These are phyloP conservation scores for Cyberlindnera veronae DNA, from an alignment of 805 yeast genomes.

Conservation along the genomic window DNA sequence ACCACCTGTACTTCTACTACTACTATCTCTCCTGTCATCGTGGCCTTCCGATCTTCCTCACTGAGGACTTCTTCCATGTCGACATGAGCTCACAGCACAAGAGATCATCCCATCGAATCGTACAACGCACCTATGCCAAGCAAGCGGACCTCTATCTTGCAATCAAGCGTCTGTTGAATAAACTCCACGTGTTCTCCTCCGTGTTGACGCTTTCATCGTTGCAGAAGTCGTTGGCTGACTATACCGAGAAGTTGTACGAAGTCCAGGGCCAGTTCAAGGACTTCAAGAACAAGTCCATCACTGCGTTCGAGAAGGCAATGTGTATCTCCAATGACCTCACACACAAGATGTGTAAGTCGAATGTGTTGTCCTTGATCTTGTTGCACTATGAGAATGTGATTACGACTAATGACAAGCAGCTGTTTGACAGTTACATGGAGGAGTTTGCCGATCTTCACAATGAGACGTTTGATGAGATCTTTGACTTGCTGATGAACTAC, in stretches of 20 bases:
- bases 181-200: slow-evolving; percentile 8
- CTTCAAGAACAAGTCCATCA: slow-evolving; percentile 10
- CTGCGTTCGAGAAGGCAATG: slow-evolving; percentile 13
- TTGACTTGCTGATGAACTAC: slow-evolving; percentile 23
- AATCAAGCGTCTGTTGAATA: slow-evolving; percentile 9
- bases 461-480: slow-evolving; percentile 12
- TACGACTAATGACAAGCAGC: slow-evolving; percentile 6
- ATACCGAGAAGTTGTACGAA: slow-evolving; percentile 8
- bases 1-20: slow-evolving; percentile 17
- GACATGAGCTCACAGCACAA: slow-evolving; percentile 3
- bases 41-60: slow-evolving; percentile 21
- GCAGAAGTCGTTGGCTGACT: slow-evolving; percentile 7
- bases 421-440: slow-evolving; percentile 1
- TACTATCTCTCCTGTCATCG: slow-evolving; percentile 11
- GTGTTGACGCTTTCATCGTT: slow-evolving; percentile 9
- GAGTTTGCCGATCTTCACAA: slow-evolving; percentile 1
- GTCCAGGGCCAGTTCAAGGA: slow-evolving; percentile 9
- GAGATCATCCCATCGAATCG: not conserved
- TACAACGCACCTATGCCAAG: not conserved
- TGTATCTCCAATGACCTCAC: slow-evolving; percentile 10
- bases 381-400: slow-evolving; percentile 20
- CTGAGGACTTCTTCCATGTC: slow-evolving; percentile 18
- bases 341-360: slow-evolving; percentile 14
- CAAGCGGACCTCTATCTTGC: slow-evolving; percentile 3
- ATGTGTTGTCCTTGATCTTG: slow-evolving; percentile 12